Evolutionary conservation across 108 stramenopile species (phyloP).

Genomic region (Nannochloropsis granulata): DNA sequence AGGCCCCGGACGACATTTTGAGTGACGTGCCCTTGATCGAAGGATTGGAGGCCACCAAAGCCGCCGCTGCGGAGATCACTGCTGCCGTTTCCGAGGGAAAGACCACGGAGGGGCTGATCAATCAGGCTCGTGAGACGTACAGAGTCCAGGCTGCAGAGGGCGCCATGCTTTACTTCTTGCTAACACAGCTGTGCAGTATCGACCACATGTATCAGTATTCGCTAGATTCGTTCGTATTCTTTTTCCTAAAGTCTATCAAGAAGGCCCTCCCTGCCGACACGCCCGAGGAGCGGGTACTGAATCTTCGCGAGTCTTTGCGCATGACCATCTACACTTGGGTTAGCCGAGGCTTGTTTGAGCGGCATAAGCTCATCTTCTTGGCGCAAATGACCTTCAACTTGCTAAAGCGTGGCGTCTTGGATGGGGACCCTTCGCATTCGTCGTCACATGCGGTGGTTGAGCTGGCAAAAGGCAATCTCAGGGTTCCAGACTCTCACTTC

Average conservation of each 20-base stretch:
- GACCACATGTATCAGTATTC: conserved; percentile 90
- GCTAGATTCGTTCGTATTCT: conserved; percentile 63
- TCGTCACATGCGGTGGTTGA: background rate
- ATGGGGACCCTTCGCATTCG: conserved; percentile 1
- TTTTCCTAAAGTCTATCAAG: conserved; percentile 64
- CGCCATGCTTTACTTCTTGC: conserved; percentile 83
- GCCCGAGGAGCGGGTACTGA: conserved; percentile 46
- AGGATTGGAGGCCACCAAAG: conserved; percentile 74
- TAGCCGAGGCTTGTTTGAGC: conserved; percentile 66
- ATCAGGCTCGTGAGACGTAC: conserved; percentile 63
- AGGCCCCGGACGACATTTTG: conserved; percentile 74
- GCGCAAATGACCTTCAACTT: conserved; percentile 70
- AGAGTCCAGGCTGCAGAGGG: conserved; percentile 67
- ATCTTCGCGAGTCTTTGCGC: conserved; percentile 56
- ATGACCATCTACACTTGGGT: conserved; percentile 78
- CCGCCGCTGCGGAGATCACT: conserved; percentile 56
- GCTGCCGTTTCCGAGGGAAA: conserved; percentile 61
- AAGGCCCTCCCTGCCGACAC: conserved; percentile 48
- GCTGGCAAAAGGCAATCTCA: background rate
- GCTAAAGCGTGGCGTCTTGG: conserved; percentile 66
- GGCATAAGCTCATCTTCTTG: conserved; percentile 75
- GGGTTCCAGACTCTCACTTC: conserved; percentile 43
- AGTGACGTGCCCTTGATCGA: conserved; percentile 75
- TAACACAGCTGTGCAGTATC: conserved; percentile 61
- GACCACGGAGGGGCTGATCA: conserved; percentile 56